Percentiles rank a stretch among this genome's conserved stretches.
These are phyloP conservation scores for Clohesyomyces aquaticus DNA, from an alignment of 495 filamentous ascomycete species.

Conservation along the genomic window DNA sequence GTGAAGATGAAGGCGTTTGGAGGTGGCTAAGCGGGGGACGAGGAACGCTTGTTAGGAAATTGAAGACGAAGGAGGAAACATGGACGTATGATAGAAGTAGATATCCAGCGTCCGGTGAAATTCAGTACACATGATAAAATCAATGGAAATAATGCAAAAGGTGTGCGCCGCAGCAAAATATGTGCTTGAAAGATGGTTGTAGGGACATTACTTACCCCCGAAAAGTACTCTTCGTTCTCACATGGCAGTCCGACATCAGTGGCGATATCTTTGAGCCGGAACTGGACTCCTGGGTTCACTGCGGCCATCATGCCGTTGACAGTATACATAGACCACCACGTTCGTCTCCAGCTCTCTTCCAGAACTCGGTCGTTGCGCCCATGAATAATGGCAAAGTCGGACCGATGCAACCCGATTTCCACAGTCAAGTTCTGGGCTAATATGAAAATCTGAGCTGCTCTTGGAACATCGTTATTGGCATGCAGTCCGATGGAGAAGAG, in stretches of 20 bases:
- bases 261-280: conserved; percentile 45
- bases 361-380: conserved; percentile 58
- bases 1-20: conserved; percentile 24
- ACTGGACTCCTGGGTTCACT: conserved; percentile 43
- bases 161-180: no score
- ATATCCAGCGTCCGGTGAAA: not conserved
- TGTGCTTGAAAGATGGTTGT: no score
- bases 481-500: conserved; percentile 78
- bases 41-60: not conserved
- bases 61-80: not conserved
- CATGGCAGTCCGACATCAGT: conserved; percentile 64
- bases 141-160: no score
- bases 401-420: conserved; percentile 73
- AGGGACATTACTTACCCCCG: conserved; percentile 36
- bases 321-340: conserved; percentile 90
- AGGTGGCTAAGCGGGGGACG: not conserved
- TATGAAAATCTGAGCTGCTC: conserved; percentile 66
- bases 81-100: not conserved
- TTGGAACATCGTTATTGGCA: conserved; percentile 68
- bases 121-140: no score
- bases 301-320: conserved; percentile 65
- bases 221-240: conserved; percentile 68
- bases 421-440: conserved; percentile 71
- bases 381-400: conserved; percentile 53
- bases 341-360: conserved; percentile 79